Evolutionary conservation across 768 basidiomycete genomes (phyloP).

Genomic region (Mycena olivaceomarginata): DNA sequence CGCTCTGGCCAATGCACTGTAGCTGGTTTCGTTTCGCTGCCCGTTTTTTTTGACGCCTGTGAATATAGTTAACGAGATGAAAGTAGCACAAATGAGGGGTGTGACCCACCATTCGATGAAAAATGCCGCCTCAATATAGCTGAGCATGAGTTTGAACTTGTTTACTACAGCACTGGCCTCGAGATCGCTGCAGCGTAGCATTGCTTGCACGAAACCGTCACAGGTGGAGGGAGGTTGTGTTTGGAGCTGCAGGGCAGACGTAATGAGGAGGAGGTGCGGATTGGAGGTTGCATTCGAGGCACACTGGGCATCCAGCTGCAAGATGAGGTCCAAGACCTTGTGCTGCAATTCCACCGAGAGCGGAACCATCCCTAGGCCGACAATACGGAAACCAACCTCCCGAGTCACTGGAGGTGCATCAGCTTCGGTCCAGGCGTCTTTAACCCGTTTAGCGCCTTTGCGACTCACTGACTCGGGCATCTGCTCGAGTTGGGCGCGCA

Average conservation of each 20-base stretch:
- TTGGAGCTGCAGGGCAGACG: neutral
- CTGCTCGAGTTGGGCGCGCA: neutral
- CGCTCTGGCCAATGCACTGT: neutral
- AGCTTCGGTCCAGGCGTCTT: neutral
- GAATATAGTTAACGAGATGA: neutral
- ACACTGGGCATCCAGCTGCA: too few species aligned
- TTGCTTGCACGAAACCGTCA: neutral
- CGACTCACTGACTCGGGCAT: neutral
- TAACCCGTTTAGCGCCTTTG: neutral
- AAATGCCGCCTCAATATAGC: conserved; percentile 13
- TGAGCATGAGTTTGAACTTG: conserved; percentile 6
- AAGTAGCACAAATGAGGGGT: too few species aligned
- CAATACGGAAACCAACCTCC: neutral
- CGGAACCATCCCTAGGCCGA: neutral
- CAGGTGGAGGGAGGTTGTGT: neutral
- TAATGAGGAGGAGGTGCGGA: neutral
- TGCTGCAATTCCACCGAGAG: neutral
- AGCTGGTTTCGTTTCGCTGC: neutral
- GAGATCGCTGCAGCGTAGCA: neutral
- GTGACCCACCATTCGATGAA: conserved; percentile 5
- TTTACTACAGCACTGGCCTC: neutral
- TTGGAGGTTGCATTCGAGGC: too few species aligned
- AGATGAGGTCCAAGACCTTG: neutral
- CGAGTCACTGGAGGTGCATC: neutral
- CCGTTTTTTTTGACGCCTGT: neutral